phyloP scores from a whole-genome alignment of 768 basidiomycete species.

The Ramaria rubella region DNA sequence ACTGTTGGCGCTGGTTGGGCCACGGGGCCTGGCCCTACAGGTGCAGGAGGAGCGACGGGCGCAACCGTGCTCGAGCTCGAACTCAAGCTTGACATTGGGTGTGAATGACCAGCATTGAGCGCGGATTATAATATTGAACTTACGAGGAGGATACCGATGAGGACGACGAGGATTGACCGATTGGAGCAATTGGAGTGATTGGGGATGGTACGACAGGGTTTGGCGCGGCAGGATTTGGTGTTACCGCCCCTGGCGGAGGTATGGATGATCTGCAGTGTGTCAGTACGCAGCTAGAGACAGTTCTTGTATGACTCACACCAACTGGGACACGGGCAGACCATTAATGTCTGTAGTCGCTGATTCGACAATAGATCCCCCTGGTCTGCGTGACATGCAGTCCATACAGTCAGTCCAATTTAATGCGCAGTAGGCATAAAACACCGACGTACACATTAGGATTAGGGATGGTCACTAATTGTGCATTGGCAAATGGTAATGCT shows the following conservation, averaged over 20 bases:
- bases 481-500: conserved; percentile 18
- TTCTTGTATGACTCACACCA: conserved; percentile 32
- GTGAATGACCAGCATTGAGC: neutral
- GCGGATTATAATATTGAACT: conserved; percentile 13
- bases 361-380: conserved; percentile 48
- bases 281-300: neutral
- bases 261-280: conserved; percentile 16
- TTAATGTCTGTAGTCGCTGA: conserved; percentile 35
- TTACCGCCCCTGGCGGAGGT: neutral
- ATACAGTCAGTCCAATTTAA: too few species aligned
- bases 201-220: conserved; percentile 15
- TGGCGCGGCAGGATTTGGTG: conserved; percentile 11
- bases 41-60: conserved; percentile 10
- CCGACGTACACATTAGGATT: conserved; percentile 39
- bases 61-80: too few species aligned
- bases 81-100: neutral
- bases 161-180: neutral
- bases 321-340: conserved; percentile 36
- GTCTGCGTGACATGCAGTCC: conserved; percentile 22
- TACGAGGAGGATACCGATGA: conserved; percentile 18
- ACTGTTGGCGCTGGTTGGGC: conserved; percentile 40
- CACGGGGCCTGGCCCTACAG: conserved; percentile 45
- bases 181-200: conserved; percentile 14
- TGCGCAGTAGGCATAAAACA: neutral
- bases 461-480: conserved; percentile 52